A percentile compares a stretch with the other conserved stretches of the same genome.
Evolutionary conservation across 1,139 yeast genomes (phyloP).

Genomic region (Casaregolazyma lundiana): DNA sequence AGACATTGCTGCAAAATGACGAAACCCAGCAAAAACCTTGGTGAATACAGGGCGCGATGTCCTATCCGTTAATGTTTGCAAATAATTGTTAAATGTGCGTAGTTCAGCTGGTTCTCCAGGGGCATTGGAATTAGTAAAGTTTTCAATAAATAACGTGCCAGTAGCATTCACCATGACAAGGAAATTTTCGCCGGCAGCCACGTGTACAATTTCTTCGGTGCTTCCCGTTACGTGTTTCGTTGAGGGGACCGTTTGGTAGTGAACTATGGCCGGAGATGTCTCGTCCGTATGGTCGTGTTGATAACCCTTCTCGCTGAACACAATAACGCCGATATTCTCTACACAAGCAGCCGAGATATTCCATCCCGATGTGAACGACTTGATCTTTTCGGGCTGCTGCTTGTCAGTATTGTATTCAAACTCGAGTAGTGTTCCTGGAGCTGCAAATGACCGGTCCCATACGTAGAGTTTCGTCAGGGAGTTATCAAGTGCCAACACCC

Average conservation of each 20-base stretch:
- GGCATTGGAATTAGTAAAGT: conserved; percentile 21
- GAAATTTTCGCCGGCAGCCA: conserved; percentile 41
- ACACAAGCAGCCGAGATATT: conserved; percentile 51
- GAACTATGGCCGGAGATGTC: conserved; percentile 23
- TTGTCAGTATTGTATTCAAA: conserved; percentile 31
- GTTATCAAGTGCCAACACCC: conserved; percentile 59
- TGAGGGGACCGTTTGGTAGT: conserved; percentile 16
- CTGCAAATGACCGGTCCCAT: conserved; percentile 47
- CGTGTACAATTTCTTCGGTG: conserved; percentile 25
- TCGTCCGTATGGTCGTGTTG: conserved; percentile 39
- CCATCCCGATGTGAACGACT: conserved; percentile 69
- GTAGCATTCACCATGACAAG: conserved; percentile 46
- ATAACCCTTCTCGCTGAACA: conserved; percentile 43
- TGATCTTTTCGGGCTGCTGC: conserved; percentile 32
- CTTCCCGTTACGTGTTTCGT: conserved; percentile 16
- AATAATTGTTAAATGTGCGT: conserved; percentile 11
- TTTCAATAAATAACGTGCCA: conserved; percentile 45
- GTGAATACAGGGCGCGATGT: conserved; percentile 9
- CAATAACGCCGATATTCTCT: conserved; percentile 49
- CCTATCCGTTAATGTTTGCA: conserved; percentile 7
- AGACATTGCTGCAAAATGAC: conserved; percentile 51
- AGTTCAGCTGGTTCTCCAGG: conserved; percentile 13
- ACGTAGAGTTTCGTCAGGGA: conserved; percentile 45
- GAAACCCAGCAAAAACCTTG: conserved; percentile 48
- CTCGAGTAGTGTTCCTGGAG: conserved; percentile 43